Evolutionary conservation across 2,329 filamentous ascomycete genomes (phyloP).

Genomic region (Rhexocercosporidium sp.): DNA sequence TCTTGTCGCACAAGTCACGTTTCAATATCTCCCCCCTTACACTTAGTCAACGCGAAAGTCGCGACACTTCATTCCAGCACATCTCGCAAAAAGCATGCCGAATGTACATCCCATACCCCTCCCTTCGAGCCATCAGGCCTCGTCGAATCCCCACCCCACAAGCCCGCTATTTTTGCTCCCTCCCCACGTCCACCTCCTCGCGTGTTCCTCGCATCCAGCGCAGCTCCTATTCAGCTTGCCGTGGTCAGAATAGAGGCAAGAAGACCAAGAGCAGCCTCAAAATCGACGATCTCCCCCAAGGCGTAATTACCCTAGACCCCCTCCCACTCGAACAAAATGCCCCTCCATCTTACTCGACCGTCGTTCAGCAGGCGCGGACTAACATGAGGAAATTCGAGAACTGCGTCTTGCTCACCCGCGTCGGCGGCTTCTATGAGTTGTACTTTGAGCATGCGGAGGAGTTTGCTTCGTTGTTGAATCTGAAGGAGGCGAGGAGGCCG

Average conservation of each 20-base stretch:
- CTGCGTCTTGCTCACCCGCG: constrained; percentile 88
- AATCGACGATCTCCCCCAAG: constrained; percentile 62
- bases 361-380: constrained; percentile 82
- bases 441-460: constrained; percentile 97
- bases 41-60: neutral
- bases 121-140: constrained; percentile 15
- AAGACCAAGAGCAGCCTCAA: constrained; percentile 52
- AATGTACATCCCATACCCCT: constrained; percentile 24
- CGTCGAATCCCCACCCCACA: constrained; percentile 8
- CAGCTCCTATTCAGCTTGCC: constrained; percentile 5
- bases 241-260: constrained; percentile 36
- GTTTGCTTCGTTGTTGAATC: constrained; percentile 80
- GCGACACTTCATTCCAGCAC: neutral
- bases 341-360: constrained; percentile 77
- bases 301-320: constrained; percentile 48
- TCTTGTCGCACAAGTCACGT: constrained; percentile 9
- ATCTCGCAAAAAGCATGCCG: constrained; percentile 18
- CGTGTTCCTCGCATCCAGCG: neutral
- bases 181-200: constrained; percentile 9
- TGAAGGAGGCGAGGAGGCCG: constrained; percentile 84
- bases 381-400: constrained; percentile 92
- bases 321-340: constrained; percentile 46
- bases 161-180: constrained; percentile 12
- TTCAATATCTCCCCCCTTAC: neutral
- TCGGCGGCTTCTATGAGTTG: constrained; percentile 96